Evolutionary conservation across 495 filamentous ascomycete species (phyloP).

Genomic region (Mytilinidion resinicola): DNA sequence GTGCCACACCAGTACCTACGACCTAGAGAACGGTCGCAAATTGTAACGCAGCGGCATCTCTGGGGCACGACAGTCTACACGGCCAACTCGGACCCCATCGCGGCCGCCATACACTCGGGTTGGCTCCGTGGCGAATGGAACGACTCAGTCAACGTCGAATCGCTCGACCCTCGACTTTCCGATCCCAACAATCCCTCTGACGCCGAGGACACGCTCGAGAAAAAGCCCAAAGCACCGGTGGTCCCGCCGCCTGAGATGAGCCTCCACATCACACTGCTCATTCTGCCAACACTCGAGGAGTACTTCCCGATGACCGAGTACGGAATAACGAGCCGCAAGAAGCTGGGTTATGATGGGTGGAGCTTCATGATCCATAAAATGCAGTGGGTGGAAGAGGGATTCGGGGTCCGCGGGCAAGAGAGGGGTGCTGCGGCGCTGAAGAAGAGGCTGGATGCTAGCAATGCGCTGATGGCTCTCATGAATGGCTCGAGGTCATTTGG

Average conservation of each 20-base stretch:
- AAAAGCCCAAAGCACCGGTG: constrained; percentile 46
- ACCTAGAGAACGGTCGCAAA: constrained; percentile 63
- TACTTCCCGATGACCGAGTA: constrained; percentile 69
- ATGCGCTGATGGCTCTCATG: constrained; percentile 18
- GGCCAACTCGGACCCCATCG: constrained; percentile 90
- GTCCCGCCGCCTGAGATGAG: constrained; percentile 58
- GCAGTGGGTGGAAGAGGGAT: constrained; percentile 71
- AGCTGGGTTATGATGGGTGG: constrained; percentile 75
- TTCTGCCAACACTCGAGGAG: constrained; percentile 69
- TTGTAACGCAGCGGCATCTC: constrained; percentile 66
- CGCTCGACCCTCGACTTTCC: constrained; percentile 59
- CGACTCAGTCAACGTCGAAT: constrained; percentile 59
- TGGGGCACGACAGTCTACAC: constrained; percentile 96
- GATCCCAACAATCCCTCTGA: constrained; percentile 32
- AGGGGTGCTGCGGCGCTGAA: constrained; percentile 57
- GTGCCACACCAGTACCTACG: constrained; percentile 74
- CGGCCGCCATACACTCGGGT: constrained; percentile 87
- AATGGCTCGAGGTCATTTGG: constrained; percentile 14
- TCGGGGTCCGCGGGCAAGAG: constrained; percentile 56
- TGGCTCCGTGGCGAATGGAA: constrained; percentile 87
- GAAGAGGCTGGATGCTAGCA: constrained; percentile 44
- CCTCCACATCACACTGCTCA: constrained; percentile 74
- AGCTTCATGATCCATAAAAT: constrained; percentile 77
- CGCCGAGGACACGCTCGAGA: constrained; percentile 37
- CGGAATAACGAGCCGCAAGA: constrained; percentile 73